phyloP scores from a whole-genome alignment of 1,284 basidiomycete genomes.

The Ustilago crameri region DNA sequence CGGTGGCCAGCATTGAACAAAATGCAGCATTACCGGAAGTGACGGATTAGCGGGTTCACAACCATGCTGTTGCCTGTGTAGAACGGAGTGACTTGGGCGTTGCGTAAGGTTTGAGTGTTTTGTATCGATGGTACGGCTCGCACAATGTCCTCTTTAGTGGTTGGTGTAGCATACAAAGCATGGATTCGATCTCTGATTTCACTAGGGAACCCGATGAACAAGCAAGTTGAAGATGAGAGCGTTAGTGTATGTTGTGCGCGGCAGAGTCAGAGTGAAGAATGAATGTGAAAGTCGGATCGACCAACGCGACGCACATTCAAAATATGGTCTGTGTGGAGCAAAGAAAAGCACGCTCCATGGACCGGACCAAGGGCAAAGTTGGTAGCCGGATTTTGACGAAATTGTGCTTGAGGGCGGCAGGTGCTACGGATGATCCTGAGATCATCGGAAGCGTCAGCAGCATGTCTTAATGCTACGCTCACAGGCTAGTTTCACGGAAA shows the following conservation, averaged over 20 bases:
- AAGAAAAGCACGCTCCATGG: background rate
- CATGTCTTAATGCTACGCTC: background rate
- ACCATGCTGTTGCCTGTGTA: too few relatives aligned
- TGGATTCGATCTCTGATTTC: too few relatives aligned
- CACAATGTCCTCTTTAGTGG: too few relatives aligned
- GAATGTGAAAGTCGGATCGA: slow-evolving; percentile 15
- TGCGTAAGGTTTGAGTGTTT: too few relatives aligned
- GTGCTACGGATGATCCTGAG: background rate
- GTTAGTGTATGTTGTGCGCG: background rate
- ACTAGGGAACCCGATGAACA: background rate
- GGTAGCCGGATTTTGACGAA: slow-evolving; percentile 19
- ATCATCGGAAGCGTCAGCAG: background rate
- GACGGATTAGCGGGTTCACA: background rate
- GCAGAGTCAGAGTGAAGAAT: background rate
- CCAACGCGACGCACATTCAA: background rate
- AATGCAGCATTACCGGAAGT: background rate
- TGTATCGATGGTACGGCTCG: too few relatives aligned
- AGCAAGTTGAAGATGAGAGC: background rate
- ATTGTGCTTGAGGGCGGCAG: slow-evolving; percentile 4
- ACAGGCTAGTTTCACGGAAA: background rate
- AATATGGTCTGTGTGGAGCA: background rate
- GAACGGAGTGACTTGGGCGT: too few relatives aligned
- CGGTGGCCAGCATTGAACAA: background rate
- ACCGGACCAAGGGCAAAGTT: slow-evolving; percentile 12
- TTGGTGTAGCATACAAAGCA: too few relatives aligned